Percentiles rank a stretch among this genome's conserved stretches.
phyloP scores from a whole-genome alignment of 2,329 filamentous ascomycete genomes.

The Microdochium trichocladiopsis region DNA sequence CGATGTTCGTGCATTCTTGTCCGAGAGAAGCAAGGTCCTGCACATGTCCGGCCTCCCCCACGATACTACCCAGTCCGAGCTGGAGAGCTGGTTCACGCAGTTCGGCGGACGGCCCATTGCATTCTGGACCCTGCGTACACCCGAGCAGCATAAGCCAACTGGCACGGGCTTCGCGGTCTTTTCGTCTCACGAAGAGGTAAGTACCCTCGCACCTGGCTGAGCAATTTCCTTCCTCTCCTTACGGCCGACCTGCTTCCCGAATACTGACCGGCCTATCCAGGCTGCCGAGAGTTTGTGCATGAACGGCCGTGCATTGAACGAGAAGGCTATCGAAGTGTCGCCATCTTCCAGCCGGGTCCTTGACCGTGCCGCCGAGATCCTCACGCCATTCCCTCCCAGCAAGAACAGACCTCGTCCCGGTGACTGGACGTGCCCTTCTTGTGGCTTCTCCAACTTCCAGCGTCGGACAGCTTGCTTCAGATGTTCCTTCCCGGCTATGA shows the following conservation, averaged over 20 bases:
- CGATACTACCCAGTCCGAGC: conserved; percentile 95
- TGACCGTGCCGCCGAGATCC: conserved; percentile 89
- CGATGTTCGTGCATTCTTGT: conserved; percentile 91
- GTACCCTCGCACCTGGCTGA: too few species aligned
- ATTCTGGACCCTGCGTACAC: conserved; percentile 96
- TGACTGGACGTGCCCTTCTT: conserved; percentile 98
- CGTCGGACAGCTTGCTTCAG: conserved; percentile 97
- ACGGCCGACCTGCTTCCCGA: conserved; percentile 6
- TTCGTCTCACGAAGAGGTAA: conserved; percentile 96
- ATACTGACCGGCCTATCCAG: conserved; percentile 36
- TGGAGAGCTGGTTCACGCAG: conserved; percentile 99
- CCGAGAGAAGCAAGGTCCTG: conserved; percentile 93
- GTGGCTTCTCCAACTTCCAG: conserved; percentile 99
- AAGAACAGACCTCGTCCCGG: conserved; percentile 96
- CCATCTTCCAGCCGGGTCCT: conserved; percentile 95
- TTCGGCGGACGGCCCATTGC: conserved; percentile 96
- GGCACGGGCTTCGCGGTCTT: conserved; percentile 98
- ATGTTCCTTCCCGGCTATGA: conserved; percentile 96
- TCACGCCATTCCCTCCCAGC: conserved; percentile 95
- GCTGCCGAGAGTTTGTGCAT: conserved; percentile 97
- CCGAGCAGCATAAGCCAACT: conserved; percentile 99
- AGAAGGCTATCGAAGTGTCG: conserved; percentile 98
- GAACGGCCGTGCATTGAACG: conserved; percentile 96
- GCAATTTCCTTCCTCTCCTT: too few species aligned
- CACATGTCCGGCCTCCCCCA: conserved; percentile 97